phyloP scores from a whole-genome alignment of 75 land plant species.

The Sequoiadendron giganteum region DNA sequence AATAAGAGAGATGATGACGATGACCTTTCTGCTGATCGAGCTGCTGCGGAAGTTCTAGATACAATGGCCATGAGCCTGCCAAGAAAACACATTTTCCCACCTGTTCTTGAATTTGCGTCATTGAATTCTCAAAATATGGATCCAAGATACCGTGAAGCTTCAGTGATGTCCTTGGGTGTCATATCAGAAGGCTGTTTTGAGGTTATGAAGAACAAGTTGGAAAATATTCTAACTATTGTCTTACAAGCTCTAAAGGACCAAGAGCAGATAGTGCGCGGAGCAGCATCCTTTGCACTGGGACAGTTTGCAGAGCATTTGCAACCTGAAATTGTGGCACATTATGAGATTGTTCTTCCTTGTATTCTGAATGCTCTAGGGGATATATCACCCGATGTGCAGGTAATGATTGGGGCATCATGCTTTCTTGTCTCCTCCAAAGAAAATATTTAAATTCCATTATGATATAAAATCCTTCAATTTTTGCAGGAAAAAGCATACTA shows the following conservation, averaged over 20 bases:
- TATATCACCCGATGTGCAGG: slow-evolving; percentile 88
- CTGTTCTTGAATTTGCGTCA: slow-evolving; percentile 83
- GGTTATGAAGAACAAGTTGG: slow-evolving; percentile 69
- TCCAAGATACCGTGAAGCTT: slow-evolving; percentile 80
- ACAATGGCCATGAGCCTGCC: slow-evolving; percentile 93
- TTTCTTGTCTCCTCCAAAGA: not conserved
- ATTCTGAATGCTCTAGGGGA: slow-evolving; percentile 84
- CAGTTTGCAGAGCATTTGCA: slow-evolving; percentile 98
- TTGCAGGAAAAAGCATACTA: slow-evolving; percentile 94
- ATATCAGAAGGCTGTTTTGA: slow-evolving; percentile 93
- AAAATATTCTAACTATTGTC: slow-evolving; percentile 65
- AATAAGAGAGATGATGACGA: slow-evolving; percentile 62
- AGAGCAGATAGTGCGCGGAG: slow-evolving; percentile 90
- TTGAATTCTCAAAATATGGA: slow-evolving; percentile 55
- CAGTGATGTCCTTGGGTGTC: slow-evolving; percentile 87
- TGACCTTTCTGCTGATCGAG: slow-evolving; percentile 89
- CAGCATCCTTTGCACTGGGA: slow-evolving; percentile 95
- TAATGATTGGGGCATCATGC: slow-evolving; percentile 17
- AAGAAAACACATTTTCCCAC: slow-evolving; percentile 81
- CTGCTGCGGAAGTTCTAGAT: slow-evolving; percentile 98
- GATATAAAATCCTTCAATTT: slow-evolving; percentile 5
- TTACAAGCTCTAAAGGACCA: slow-evolving; percentile 81
- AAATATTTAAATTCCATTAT: not conserved
- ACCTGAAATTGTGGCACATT: slow-evolving; percentile 86
- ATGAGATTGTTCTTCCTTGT: slow-evolving; percentile 91